These are phyloP conservation scores for Talaromyces nanjingensis DNA, from an alignment of 495 filamentous ascomycete species.

Conservation along the genomic window DNA sequence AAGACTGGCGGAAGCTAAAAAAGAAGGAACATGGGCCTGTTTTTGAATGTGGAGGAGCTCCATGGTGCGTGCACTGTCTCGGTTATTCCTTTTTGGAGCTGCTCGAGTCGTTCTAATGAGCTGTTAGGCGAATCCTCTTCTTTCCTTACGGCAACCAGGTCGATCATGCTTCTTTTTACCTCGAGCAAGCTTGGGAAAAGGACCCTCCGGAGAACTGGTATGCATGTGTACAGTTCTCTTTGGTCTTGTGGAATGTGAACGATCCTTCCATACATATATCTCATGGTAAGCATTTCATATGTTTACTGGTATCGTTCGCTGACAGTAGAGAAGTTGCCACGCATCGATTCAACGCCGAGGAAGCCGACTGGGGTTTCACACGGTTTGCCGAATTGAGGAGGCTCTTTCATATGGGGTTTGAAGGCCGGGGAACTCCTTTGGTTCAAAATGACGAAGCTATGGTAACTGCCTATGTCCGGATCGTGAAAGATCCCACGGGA, in stretches of 20 bases:
- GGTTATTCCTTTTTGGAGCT: neutral
- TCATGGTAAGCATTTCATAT: conserved; percentile 43
- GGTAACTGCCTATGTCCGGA: conserved; percentile 85
- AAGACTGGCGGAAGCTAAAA: conserved; percentile 65
- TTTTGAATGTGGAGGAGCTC: conserved; percentile 79
- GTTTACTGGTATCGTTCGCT: neutral
- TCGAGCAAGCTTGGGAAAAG: conserved; percentile 82
- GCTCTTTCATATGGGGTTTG: conserved; percentile 68
- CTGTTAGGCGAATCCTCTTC: conserved; percentile 76
- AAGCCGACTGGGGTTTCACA: conserved; percentile 99
- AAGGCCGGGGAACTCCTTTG: conserved; percentile 63
- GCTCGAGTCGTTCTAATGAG: conserved; percentile 12
- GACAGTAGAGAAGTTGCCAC: conserved; percentile 46
- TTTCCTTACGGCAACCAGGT: conserved; percentile 93
- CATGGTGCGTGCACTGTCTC: conserved; percentile 58
- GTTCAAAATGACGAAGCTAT: conserved; percentile 82
- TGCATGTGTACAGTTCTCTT: conserved; percentile 89
- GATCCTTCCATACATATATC: conserved; percentile 70
- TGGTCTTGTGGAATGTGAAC: conserved; percentile 90
- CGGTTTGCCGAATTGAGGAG: conserved; percentile 78
- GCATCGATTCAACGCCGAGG: conserved; percentile 89
- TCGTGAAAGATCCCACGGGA: conserved; percentile 94
- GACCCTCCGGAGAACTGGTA: conserved; percentile 82
- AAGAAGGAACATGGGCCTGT: conserved; percentile 80
- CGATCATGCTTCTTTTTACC: conserved; percentile 88